phyloP scores from a whole-genome alignment of 495 filamentous ascomycete species.

The Xeromyces bisporus region DNA sequence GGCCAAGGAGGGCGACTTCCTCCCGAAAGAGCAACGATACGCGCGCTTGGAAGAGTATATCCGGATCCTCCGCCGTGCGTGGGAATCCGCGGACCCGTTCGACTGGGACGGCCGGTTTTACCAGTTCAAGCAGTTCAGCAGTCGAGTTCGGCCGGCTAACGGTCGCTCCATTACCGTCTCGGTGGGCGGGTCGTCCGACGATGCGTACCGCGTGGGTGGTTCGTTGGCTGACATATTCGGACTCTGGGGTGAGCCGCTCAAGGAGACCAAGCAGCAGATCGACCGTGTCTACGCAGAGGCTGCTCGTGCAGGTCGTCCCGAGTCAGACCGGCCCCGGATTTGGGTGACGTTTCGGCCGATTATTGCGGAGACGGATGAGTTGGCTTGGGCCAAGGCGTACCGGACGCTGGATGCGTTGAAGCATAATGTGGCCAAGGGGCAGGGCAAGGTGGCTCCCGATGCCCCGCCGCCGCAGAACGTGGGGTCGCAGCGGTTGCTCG shows the following conservation, averaged over 20 bases:
- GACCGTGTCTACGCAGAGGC: conserved; percentile 35
- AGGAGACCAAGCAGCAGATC: conserved; percentile 38
- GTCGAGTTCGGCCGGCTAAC: conserved; percentile 29
- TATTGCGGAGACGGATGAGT: conserved; percentile 34
- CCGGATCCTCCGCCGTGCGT: conserved; percentile 32
- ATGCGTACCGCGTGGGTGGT: conserved; percentile 36
- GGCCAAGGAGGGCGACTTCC: conserved; percentile 34
- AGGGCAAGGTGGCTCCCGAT: conserved; percentile 11
- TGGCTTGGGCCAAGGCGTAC: conserved; percentile 37
- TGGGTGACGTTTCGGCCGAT: conserved; percentile 42
- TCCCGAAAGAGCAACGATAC: conserved; percentile 35
- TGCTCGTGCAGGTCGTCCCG: conserved; percentile 20
- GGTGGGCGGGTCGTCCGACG: conserved; percentile 35
- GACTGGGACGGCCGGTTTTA: conserved; percentile 36
- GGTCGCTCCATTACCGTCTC: conserved; percentile 34
- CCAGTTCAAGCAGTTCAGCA: conserved; percentile 35
- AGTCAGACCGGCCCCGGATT: conserved; percentile 28
- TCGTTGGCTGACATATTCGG: conserved; percentile 37
- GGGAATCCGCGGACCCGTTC: conserved; percentile 33
- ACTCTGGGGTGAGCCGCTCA: conserved; percentile 38
- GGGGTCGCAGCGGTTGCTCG: conserved; percentile 34
- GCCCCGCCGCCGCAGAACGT: conserved; percentile 32
- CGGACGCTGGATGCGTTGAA: conserved; percentile 26
- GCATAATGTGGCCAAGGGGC: conserved; percentile 14
- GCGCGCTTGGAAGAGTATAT: conserved; percentile 36